Evolutionary conservation across 2,329 filamentous ascomycete species (phyloP), one percentile per base, ranked within the genome.

Genomic region (Xylariaceae sp.): DNA sequence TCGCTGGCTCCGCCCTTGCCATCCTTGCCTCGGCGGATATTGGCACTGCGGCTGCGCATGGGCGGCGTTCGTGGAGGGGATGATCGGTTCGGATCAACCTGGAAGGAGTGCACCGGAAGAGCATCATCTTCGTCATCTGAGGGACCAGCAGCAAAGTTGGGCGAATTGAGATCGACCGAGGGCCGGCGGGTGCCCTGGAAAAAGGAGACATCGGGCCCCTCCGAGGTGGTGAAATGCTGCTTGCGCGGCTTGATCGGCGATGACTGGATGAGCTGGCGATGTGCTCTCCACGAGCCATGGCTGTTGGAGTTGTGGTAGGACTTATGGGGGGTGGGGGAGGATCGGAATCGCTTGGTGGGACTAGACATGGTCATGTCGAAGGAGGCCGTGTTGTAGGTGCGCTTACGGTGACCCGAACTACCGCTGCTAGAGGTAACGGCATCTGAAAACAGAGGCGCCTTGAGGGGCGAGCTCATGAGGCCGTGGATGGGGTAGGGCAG

Each of bases 61-160:
- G 87, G 88, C n/a, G 90, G 90, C 45, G 90, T 95, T 53, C 86
- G 84, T 36, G 91, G 91, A 36, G 91, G 91, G 12, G 92, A 96
- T n/a, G 89, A 90, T 43, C 78, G 82, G 48, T 85, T 74, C 63
- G 83, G 78, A 54, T 79, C 81, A 44, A 76, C 65, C 56, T 81
- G 80, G 74, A 92, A 92, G 2, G 88, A 90, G 66, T 89, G 87
- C 39, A 84, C 74, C 3, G 90, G 89, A 2, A 95, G 78, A 50
- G 91, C 83, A 57, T 89, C 84, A 57, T 96, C 90, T 45, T 96
- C 92, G 50, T 96, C 89, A 60, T 94, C 89, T 13, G 84, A 85
- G 46, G 76, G 78, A 42, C 82, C 79, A 42, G 82, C 79, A 31
- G 80, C 78, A 70, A 86, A 81, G 74, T 78, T 82, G 71, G 81